A percentile compares a stretch with the other conserved stretches of the same genome.
Evolutionary conservation across 164 flowering plant genomes (phyloP).

Genomic region (Berberis vulgaris): DNA sequence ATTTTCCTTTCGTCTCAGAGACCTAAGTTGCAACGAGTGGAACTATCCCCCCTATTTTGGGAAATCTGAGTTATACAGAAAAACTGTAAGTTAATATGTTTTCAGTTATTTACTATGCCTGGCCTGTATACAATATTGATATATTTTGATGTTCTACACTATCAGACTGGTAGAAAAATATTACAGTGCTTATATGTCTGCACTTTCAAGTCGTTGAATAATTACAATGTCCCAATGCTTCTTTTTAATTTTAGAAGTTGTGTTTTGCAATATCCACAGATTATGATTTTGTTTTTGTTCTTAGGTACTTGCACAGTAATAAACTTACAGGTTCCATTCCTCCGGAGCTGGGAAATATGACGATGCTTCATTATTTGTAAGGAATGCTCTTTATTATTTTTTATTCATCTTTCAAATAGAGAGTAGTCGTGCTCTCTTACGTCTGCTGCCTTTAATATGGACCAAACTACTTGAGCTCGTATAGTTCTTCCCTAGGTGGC

Average conservation of each 20-base stretch:
- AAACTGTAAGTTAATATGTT: constrained; percentile 48
- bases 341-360: constrained; percentile 94
- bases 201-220: too few species aligned
- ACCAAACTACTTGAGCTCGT: too few species aligned
- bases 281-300: background rate
- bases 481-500: too few species aligned
- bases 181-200: background rate
- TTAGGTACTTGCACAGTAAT: constrained; percentile 86
- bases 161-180: too few species aligned
- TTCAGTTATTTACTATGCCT: background rate
- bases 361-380: constrained; percentile 91
- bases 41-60: constrained; percentile 75
- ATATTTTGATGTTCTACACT: too few species aligned
- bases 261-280: background rate
- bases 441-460: background rate
- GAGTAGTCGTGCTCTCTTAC: background rate
- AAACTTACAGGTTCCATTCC: constrained; percentile 77
- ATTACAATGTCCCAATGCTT: too few species aligned
- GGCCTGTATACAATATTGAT: background rate
- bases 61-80: constrained; percentile 74
- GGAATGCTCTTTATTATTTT: constrained; percentile 3
- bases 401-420: background rate
- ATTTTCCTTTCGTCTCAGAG: constrained; percentile 36
- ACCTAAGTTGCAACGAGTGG: constrained; percentile 87
- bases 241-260: background rate